These are phyloP conservation scores for Boechera divaricarpa DNA, from an alignment of 345 rosid species.

Conservation along the genomic window DNA sequence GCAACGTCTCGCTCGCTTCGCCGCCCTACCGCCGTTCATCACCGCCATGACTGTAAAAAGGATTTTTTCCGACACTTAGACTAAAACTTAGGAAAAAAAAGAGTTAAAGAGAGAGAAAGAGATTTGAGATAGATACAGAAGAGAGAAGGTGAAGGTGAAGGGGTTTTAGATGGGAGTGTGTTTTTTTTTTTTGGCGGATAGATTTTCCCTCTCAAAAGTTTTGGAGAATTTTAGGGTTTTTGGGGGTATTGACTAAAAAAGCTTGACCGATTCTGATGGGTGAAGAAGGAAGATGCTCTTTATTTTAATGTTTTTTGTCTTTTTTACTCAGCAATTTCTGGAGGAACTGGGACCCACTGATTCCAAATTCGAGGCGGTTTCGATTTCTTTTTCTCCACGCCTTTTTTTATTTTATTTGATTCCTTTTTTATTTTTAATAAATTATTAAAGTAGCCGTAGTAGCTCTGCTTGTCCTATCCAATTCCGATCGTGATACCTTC, in stretches of 20 bases:
- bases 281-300: constrained; percentile 13
- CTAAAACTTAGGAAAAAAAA: neutral
- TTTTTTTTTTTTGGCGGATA: constrained; percentile 38
- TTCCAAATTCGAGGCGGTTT: constrained; percentile 38
- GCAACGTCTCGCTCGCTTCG: constrained; percentile 57
- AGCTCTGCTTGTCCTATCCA: constrained; percentile 14
- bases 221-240: constrained; percentile 38
- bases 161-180: neutral
- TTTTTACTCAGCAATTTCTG: neutral
- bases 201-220: constrained; percentile 43
- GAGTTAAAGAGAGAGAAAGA: neutral
- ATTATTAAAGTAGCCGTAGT: neutral
- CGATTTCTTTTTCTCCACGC: constrained; percentile 35
- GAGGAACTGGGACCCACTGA: constrained; percentile 22
- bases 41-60: constrained; percentile 38
- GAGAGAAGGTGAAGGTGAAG: neutral
- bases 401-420: constrained; percentile 6
- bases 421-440: neutral
- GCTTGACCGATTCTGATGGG: constrained; percentile 36
- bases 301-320: neutral
- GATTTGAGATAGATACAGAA: neutral
- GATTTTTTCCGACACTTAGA: constrained; percentile 13
- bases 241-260: constrained; percentile 37
- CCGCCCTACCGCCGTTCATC: constrained; percentile 51
- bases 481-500: neutral